phyloP scores from a whole-genome alignment of 306 rosid genomes.

The Glycine tomentella region DNA sequence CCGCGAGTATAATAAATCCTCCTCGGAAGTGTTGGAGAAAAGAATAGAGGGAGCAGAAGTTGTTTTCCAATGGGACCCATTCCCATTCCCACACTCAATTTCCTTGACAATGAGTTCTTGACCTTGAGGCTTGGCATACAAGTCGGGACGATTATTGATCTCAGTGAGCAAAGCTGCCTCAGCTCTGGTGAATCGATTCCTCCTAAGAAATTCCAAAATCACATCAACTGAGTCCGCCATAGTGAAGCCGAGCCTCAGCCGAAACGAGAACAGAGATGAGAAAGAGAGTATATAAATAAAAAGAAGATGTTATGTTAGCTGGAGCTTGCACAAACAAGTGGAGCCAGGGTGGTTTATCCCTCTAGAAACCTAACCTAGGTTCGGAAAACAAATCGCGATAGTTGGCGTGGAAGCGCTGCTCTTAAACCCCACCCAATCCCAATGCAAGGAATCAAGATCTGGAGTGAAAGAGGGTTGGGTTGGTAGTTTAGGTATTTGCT shows the following conservation, averaged over 20 bases:
- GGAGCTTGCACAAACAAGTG: conserved; percentile 54
- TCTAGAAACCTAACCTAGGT: conserved; percentile 32
- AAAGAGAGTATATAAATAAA: no score
- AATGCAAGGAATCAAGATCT: conserved; percentile 49
- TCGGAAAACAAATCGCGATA: conserved; percentile 53
- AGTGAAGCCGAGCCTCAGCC: conserved; percentile 55
- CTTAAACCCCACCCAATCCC: conserved; percentile 33
- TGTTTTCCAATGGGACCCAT: conserved; percentile 51
- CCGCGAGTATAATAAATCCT: conserved; percentile 78
- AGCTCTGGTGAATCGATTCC: conserved; percentile 77
- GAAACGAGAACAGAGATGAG: conserved; percentile 13
- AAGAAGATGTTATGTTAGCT: no score
- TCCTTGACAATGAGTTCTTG: conserved; percentile 85
- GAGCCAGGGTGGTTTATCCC: conserved; percentile 17
- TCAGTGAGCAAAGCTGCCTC: conserved; percentile 94
- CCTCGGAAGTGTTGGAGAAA: conserved; percentile 72
- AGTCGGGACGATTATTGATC: conserved; percentile 70
- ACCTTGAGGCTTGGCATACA: conserved; percentile 65
- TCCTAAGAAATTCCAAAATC: conserved; percentile 81
- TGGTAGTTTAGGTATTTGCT: no score
- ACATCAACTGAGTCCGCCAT: conserved; percentile 88
- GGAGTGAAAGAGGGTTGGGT: background rate
- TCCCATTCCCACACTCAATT: conserved; percentile 75
- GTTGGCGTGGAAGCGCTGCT: conserved; percentile 27
- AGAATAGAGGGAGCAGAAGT: conserved; percentile 54